Base-by-base conservation (phyloP, 2,329 filamentous ascomycete species). In the Fusarium buxicola region DNA sequence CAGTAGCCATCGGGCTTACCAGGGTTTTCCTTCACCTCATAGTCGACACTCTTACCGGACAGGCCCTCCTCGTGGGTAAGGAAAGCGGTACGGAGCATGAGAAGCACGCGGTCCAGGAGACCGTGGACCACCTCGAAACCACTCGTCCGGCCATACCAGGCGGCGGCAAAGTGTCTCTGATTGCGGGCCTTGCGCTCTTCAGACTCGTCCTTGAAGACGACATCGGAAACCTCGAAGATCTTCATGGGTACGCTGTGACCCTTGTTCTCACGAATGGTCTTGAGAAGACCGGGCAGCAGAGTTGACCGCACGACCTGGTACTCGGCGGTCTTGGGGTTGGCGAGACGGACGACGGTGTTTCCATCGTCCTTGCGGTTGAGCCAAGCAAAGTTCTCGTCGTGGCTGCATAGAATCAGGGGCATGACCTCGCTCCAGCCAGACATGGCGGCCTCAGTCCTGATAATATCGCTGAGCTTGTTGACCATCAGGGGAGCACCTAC, bases 361-460 rank as follows among this genome's bases (percentile, higher is more conserved):
- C 92, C 92, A 71, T 96, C 91, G 68, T 97, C 94, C 73, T 89
- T 88, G 73, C 93, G 90, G 80, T 97, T 97, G 12, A 99, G 83
- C 91, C 92, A 97, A 58, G 85, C 89, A 76, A 98, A 99, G 81
- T 99, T 99, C 84, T 99, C 95, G 73, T 98, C 94, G 76, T 97
- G 93, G 40, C 92, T 96, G 84, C 95, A 99, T 52, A 99, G 87
- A 68, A 97, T 98, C 25, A 99, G 84, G 24, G 95, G 94, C 86
- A 99, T 89, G 53, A 97, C 94, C 81, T 99, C 95, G 52, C 88
- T 90, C 95, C 95, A 99, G 58, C 95, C 95, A 7, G 94, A 90
- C 87, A 97, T 95, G 51, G 94, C 94, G 46, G 91, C 87, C 77
- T 99, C 95, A 51, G 89, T 81, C 50, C 95, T 90, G 58, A 98